Conservation (phyloP, 2,329 filamentous ascomycete species). For the Claviceps digitariae region DNA sequence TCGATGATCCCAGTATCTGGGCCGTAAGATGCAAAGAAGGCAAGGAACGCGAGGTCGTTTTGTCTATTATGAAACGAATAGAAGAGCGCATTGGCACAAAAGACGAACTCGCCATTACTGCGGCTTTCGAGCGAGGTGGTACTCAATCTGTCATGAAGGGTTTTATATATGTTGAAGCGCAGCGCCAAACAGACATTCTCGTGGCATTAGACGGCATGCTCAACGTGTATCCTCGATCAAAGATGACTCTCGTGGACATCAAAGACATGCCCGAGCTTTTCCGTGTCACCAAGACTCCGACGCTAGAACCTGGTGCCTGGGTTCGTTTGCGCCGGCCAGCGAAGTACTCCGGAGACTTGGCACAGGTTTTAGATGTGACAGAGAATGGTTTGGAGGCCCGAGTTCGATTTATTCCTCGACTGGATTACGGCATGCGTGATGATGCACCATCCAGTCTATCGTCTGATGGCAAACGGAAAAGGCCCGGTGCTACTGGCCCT, state of each 20-base stretch:
- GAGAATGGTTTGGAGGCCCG: conserved; percentile 82
- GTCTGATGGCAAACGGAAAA: conserved; percentile 66
- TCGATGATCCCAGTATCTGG: conserved; percentile 94
- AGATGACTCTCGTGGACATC: conserved; percentile 79
- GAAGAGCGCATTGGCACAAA: conserved; percentile 68
- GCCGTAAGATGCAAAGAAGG: conserved; percentile 85
- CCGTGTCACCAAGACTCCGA: conserved; percentile 73
- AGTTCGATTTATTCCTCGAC: conserved; percentile 74
- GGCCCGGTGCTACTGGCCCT: conserved; percentile 45
- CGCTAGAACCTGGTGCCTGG: conserved; percentile 77
- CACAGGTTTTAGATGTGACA: conserved; percentile 83
- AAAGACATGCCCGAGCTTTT: conserved; percentile 98
- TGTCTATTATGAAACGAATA: conserved; percentile 76
- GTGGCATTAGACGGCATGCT: conserved; percentile 70
- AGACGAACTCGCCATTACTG: conserved; percentile 71
- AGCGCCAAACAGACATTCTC: conserved; percentile 73
- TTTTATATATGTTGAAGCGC: conserved; percentile 89
- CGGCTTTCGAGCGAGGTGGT: conserved; percentile 79
- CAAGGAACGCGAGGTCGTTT: conserved; percentile 86
- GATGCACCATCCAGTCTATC: conserved; percentile 39
- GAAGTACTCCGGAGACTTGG: conserved; percentile 79
- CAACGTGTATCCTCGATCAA: conserved; percentile 79
- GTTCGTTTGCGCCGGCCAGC: conserved; percentile 71
- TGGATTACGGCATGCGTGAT: conserved; percentile 84
- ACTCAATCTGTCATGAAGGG: conserved; percentile 74